Evolutionary conservation across 2,329 filamentous ascomycete genomes (phyloP), one percentile per base, ranked within the genome.

Genomic region (Claviceps humidiphila): DNA sequence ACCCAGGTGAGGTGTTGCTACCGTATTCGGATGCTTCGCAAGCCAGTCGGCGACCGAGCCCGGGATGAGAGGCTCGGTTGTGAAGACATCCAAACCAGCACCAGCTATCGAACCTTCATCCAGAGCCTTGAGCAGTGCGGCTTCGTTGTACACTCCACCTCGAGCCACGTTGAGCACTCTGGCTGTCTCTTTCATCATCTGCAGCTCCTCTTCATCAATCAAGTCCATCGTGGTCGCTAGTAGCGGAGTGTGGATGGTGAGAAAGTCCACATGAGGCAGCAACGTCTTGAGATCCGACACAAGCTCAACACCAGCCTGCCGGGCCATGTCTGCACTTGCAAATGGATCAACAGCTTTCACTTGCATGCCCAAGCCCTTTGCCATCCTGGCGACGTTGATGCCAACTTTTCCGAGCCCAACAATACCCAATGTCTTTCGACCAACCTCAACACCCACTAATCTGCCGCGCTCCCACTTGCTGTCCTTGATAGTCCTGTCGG

Each of bases 401-500:
- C 87, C 87, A 30, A 91, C 86, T 70, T 90, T 90, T n/a, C 87
- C 87, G 26, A 90, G 68, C 1, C 87, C 87, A 41, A 93, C 80
- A 49, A 91, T 83, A 1, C 82, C 85, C 6, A 91, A 71, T 1
- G 79, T 85, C 70, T 90, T 91, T 46, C 82, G 79, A 49, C 87
- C 85, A 11, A 90, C 81, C 65, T 91, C 87, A 17, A 89, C 78
- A 4, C 87, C 87, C 0, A 89, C 83, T 3, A 90, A 74, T 58
- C 80, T 79, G 61, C 82, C 80, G 52, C 87, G 74, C 64, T 90
- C 85, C 87, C 87, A 91, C 50, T 78, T 80, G 0, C 82, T 83
- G n/a, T 66, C 71, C 60, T 89, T 87, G 56, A 89, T 70, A 54
- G 76, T 81, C n/a, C 77, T 71, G 57, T 83, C 84, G 1, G 82